Base-by-base conservation (phyloP, 306 rosid species). In the Malus orientalis region DNA sequence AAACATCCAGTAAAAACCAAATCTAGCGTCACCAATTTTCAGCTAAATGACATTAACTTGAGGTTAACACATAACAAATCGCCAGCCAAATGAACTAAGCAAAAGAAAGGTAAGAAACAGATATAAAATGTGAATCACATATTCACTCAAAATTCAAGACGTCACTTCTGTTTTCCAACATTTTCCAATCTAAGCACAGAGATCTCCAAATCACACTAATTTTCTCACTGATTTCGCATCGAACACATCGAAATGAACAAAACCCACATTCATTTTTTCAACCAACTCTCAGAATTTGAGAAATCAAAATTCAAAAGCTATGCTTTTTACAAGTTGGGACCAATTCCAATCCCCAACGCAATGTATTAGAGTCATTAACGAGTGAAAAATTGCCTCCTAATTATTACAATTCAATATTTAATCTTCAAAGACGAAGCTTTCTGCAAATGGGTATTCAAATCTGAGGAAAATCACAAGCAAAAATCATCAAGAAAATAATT, bases 261-360 rank as follows among this genome's bases (percentile, higher is more conserved):
- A 33, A 30, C 72, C 76, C 64, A 49, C 7, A 51, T 71, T 65
- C 29, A 40, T 57, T 79, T 68, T 59, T 62, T 22, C 38, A 75
- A 68, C 38, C 80, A 71, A 9, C 23, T 71, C 33, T 5, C 29
- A 51, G 53, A 79, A 61, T 59, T 78, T 30, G 57, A 73, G 38
- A 81, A 76, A 79, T 79, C 74, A 51, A 74, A 84, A 73, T 55
- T 79, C 74, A 63, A 76, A 84, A 75, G 57, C 69, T 23, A 69
- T 25, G 57, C 82, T 77, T 78, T 71, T 77, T 61, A 27, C 36
- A 61, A 15, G 36, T 27, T 33, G 60, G 55, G 55, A 15, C 38
- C 38, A 80, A 49, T 10, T 57, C 36, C 9, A 70, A 69, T 54
- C 57, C 10, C 30, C 79, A 69, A 82, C 74, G 67, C 30, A 49